Evolutionary conservation across 1,139 yeast genomes (phyloP), one percentile per base, ranked within the genome.

Genomic region (Geotrichum aggregatum): DNA sequence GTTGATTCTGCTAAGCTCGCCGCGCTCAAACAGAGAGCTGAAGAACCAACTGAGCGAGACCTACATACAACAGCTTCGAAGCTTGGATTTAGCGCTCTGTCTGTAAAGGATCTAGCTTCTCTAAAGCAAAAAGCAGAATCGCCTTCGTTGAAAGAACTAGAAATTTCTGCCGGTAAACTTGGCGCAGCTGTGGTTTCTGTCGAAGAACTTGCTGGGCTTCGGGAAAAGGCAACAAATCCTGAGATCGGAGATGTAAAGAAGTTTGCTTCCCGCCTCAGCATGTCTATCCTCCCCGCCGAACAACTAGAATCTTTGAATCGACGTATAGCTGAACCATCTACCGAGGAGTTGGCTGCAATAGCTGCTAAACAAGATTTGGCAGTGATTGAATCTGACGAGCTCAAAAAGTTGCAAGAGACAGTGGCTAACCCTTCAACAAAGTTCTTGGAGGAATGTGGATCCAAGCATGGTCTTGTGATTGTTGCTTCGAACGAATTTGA

Each of bases 31-130:
- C 44, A 43, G 35, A 56, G 50, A 36, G 56, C 61, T 39, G 56
- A 58, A 18, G 58, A 24, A 21, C 72, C 72, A 1, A 63, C 71
- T 3, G 62, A 62, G 51, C 65, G 63, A 5, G 61, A 65, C 11
- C 44, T 68, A 14, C 51, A 21, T 19, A 22, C 42, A 1, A 22
- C 26, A 47, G 70, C 72, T 10, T 52, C 54, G 11, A 54, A 52
- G n/a, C 19, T 28, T 16, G 69, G 66, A 8, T 55, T 66, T 43
- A 66, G 67, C 7, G 69, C 72, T 1, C 54, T 76, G 40, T 19
- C 43, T 14, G 34, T n/a, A 7, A 42, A 50, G 13, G 42, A 42
- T 38, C 45, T 50, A n/a, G 42, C 38, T 3, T 36, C 44, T 33
- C 67, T 28, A 44, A 58, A 58, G 30, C 49, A 56, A 40, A 51